Evolutionary conservation across 2,329 filamentous ascomycete species (phyloP).

Genomic region (Fusarium sp.): DNA sequence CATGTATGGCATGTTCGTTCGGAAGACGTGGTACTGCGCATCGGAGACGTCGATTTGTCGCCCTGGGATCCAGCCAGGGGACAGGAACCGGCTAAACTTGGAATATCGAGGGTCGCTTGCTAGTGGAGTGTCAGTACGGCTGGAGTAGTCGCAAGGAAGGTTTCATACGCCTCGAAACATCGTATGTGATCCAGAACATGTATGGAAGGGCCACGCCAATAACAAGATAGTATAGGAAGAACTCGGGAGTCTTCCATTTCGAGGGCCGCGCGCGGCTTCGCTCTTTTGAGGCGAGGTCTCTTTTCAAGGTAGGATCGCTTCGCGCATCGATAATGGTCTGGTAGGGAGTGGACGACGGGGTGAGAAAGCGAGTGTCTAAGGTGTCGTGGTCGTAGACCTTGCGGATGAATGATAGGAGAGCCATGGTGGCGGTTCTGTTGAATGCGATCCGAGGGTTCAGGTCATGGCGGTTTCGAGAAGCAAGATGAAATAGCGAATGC

Average conservation of each 20-base stretch:
- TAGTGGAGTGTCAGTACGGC: conserved; percentile 52
- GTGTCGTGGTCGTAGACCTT: conserved; percentile 74
- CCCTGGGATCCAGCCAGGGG: conserved; percentile 90
- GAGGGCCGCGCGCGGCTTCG: conserved; percentile 66
- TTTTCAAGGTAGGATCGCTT: conserved; percentile 53
- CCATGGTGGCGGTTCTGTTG: conserved; percentile 51
- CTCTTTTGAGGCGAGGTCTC: conserved; percentile 51
- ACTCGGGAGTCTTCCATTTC: conserved; percentile 89
- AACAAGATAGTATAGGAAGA: conserved; percentile 81
- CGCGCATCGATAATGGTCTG: conserved; percentile 66
- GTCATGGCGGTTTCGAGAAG: conserved; percentile 31
- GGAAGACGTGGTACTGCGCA: conserved; percentile 86
- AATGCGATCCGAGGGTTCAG: conserved; percentile 30
- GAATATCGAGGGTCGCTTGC: conserved; percentile 84
- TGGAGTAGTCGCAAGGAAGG: background rate
- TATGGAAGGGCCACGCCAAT: conserved; percentile 76
- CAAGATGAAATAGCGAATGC: background rate
- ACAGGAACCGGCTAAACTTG: conserved; percentile 78
- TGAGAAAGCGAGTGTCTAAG: conserved; percentile 73
- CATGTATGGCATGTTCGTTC: conserved; percentile 87
- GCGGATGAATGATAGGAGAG: conserved; percentile 56
- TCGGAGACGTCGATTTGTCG: conserved; percentile 95
- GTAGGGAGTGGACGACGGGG: conserved; percentile 76
- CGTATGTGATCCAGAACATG: conserved; percentile 92
- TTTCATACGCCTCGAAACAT: conserved; percentile 82